Conservation (phyloP, 2,329 filamentous ascomycete genomes). For the Colletotrichum sp. region DNA sequence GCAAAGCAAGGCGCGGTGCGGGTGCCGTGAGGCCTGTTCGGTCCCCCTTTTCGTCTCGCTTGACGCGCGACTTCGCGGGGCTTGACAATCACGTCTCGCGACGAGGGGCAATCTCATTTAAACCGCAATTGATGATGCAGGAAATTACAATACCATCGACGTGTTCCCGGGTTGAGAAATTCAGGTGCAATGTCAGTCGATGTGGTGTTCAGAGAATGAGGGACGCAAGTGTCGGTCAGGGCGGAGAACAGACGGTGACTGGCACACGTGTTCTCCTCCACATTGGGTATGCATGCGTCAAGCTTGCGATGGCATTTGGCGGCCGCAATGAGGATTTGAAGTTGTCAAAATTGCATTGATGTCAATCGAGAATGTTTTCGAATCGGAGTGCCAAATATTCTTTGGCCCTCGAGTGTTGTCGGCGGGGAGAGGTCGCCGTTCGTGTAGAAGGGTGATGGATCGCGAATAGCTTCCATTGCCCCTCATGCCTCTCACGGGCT, state of each 20-base stretch:
- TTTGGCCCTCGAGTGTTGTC: background rate
- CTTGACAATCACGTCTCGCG: background rate
- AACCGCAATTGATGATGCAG: background rate
- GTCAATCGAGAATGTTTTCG: background rate
- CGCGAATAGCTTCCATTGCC: slow-evolving; percentile 18
- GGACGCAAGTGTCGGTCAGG: background rate
- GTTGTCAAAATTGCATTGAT: background rate
- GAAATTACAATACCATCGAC: background rate
- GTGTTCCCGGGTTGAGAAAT: background rate
- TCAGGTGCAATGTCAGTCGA: background rate
- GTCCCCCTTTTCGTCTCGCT: background rate
- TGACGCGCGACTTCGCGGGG: background rate
- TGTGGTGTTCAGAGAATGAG: background rate
- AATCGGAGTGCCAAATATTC: background rate
- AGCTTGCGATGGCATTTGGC: background rate
- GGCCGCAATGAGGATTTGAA: background rate
- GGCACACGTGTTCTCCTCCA: slow-evolving; percentile 21
- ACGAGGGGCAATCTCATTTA: background rate
- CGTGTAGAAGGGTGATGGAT: background rate
- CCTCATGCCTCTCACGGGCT: too few relatives aligned
- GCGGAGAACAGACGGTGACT: background rate
- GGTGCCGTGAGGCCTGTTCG: background rate
- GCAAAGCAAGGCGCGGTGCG: background rate
- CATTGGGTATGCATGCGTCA: slow-evolving; percentile 18
- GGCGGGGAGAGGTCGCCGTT: background rate